Conservation (phyloP, 2,329 filamentous ascomycete species). For the Nothophoma quercina region DNA sequence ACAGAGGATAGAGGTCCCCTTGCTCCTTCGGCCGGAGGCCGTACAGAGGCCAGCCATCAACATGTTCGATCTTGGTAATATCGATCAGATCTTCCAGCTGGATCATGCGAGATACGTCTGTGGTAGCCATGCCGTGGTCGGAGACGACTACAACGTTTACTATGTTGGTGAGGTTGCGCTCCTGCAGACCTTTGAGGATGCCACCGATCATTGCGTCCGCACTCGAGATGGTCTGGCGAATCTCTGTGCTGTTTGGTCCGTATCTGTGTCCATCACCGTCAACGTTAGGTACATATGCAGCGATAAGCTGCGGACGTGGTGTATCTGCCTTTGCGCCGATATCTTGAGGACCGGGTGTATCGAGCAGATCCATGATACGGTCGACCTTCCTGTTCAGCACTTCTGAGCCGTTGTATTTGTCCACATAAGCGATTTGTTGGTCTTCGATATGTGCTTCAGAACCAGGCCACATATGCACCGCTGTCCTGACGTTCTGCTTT, state of each 20-base stretch:
- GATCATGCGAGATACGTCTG: slow-evolving; percentile 78
- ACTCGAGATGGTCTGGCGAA: slow-evolving; percentile 75
- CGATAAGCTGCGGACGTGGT: slow-evolving; percentile 86
- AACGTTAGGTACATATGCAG: slow-evolving; percentile 92
- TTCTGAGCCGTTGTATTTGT: slow-evolving; percentile 84
- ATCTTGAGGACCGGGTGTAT: slow-evolving; percentile 77
- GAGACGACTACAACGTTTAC: slow-evolving; percentile 97
- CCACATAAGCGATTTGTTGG: slow-evolving; percentile 80
- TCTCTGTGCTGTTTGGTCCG: slow-evolving; percentile 95
- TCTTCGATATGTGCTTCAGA: slow-evolving; percentile 84
- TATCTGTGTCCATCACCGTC: slow-evolving; percentile 86
- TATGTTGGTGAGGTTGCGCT: slow-evolving; percentile 84
- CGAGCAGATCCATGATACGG: slow-evolving; percentile 81
- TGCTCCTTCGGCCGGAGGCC: slow-evolving; percentile 82
- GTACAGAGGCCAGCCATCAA: slow-evolving; percentile 92
- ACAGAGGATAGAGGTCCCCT: slow-evolving; percentile 70
- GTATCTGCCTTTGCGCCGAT: slow-evolving; percentile 55
- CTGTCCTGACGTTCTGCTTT: slow-evolving; percentile 76
- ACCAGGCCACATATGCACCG: slow-evolving; percentile 98
- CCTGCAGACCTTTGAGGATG: slow-evolving; percentile 77
- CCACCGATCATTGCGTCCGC: slow-evolving; percentile 83
- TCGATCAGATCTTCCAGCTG: slow-evolving; percentile 92
- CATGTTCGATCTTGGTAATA: slow-evolving; percentile 76
- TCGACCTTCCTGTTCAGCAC: slow-evolving; percentile 76
- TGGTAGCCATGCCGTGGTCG: slow-evolving; percentile 98